Percentiles rank a stretch among this genome's conserved stretches.
Conservation (phyloP, 1,284 basidiomycete species). For the Cutaneotrichosporon dermatis region DNA sequence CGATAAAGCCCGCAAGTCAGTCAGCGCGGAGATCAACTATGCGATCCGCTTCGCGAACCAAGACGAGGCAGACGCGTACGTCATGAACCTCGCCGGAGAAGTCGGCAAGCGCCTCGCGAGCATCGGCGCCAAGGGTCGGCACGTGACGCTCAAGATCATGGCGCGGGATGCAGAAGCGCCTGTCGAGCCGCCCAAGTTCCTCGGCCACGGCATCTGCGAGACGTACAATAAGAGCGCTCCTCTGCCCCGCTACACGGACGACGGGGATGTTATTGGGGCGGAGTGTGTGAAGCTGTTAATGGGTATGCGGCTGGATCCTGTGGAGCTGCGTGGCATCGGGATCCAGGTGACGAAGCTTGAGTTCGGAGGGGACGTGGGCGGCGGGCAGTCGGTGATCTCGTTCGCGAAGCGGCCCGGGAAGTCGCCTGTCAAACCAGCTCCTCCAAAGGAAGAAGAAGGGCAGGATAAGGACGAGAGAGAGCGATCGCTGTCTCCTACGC, state of each 20-base stretch:
- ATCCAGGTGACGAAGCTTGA: constrained; percentile 91
- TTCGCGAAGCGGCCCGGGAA: constrained; percentile 21
- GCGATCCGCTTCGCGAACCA: constrained; percentile 86
- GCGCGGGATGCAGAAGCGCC: constrained; percentile 80
- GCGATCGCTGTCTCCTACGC: not conserved
- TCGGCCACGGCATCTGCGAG: constrained; percentile 87
- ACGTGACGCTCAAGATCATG: constrained; percentile 82
- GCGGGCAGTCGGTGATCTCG: constrained; percentile 28
- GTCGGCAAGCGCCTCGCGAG: constrained; percentile 66
- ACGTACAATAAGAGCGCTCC: constrained; percentile 69
- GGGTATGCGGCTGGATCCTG: constrained; percentile 69
- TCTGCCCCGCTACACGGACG: constrained; percentile 66
- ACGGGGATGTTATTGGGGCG: constrained; percentile 66
- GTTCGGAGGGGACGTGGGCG: constrained; percentile 31
- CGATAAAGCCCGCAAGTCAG: constrained; percentile 77
- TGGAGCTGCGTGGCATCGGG: constrained; percentile 86
- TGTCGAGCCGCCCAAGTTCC: constrained; percentile 90
- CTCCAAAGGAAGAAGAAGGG: too few species aligned
- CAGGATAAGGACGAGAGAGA: not conserved
- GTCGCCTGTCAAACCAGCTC: not conserved
- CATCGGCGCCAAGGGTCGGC: constrained; percentile 64
- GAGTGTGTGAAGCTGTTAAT: constrained; percentile 72
- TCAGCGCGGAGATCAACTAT: constrained; percentile 91
- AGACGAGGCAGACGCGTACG: constrained; percentile 72
- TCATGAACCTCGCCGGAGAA: constrained; percentile 69